Conservation (phyloP, 2,329 filamentous ascomycete genomes). For the Seiridium cupressi region DNA sequence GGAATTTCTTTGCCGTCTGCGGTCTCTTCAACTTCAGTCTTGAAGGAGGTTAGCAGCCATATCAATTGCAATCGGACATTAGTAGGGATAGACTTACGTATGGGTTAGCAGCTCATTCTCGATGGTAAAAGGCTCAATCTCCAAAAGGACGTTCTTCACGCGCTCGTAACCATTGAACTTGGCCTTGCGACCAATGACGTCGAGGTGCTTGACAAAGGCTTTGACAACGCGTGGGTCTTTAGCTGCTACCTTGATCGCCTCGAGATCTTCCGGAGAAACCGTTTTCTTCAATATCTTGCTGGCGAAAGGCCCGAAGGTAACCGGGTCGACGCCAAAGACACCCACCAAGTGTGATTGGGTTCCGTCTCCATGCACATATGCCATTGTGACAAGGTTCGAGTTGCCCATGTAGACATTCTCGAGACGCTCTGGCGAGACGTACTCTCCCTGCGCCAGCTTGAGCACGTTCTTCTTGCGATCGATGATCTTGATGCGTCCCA, state of each 20-base stretch:
- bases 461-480: conserved; percentile 99
- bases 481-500: conserved; percentile 88
- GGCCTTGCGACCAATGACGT: conserved; percentile 73
- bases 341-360: conserved; percentile 79
- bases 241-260: conserved; percentile 65
- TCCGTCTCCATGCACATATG: conserved; percentile 88
- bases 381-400: conserved; percentile 73
- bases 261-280: conserved; percentile 63
- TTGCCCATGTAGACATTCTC: conserved; percentile 91
- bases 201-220: conserved; percentile 76
- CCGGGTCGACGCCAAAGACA: conserved; percentile 85
- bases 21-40: conserved; percentile 62
- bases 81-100: conserved; percentile 61
- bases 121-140: conserved; percentile 86
- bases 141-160: conserved; percentile 70
- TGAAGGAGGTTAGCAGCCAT: conserved; percentile 6
- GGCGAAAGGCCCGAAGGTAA: conserved; percentile 78
- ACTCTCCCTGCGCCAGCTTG: conserved; percentile 96
- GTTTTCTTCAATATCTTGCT: conserved; percentile 70
- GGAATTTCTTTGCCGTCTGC: conserved; percentile 52
- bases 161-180: conserved; percentile 93
- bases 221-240: conserved; percentile 68
- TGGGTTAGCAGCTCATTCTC: conserved; percentile 89
- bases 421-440: conserved; percentile 94
- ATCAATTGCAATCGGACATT: background rate